Conservation (phyloP, 129 eudicot genomes). For the Erigeron canadensis region DNA sequence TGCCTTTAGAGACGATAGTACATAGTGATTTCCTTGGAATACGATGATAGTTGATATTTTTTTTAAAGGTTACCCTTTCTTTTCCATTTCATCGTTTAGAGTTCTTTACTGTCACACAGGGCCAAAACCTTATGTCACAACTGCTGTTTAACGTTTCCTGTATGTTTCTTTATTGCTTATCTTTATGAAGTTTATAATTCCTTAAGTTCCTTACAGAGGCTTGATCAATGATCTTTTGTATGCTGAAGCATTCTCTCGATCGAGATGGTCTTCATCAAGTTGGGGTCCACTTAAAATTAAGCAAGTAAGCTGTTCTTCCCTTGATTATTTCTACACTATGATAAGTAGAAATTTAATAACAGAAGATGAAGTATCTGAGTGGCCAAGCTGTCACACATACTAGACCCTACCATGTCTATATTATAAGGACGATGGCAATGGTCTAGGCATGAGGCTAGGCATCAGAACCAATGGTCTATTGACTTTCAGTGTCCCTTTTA, state of each 20-base stretch:
- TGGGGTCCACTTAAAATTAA: constrained; percentile 96
- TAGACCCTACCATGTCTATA: background rate
- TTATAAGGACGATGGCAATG: too few relatives aligned
- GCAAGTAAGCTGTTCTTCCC: constrained; percentile 52
- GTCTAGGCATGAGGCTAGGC: too few relatives aligned
- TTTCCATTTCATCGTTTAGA: background rate
- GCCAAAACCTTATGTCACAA: too few relatives aligned
- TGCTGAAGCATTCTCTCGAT: constrained; percentile 82
- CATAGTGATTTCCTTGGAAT: too few relatives aligned
- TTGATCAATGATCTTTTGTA: constrained; percentile 69
- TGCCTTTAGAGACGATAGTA: too few relatives aligned
- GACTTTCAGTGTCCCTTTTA: background rate
- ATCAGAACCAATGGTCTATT: background rate
- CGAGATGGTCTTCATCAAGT: constrained; percentile 85
- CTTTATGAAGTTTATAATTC: constrained; percentile 14
- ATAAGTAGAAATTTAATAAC: background rate
- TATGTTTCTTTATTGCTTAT: background rate
- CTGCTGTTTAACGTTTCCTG: background rate
- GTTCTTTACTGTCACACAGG: too few relatives aligned
- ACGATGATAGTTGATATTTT: too few relatives aligned
- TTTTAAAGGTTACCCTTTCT: background rate
- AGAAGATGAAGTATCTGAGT: background rate
- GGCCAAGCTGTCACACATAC: background rate
- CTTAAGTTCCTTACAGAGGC: constrained; percentile 51
- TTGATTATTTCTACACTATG: constrained; percentile 4